Evolutionary conservation across 176 grass and related monocot genomes (phyloP), one percentile per base, ranked within the genome.

Genomic region (Oryza coarctata): DNA sequence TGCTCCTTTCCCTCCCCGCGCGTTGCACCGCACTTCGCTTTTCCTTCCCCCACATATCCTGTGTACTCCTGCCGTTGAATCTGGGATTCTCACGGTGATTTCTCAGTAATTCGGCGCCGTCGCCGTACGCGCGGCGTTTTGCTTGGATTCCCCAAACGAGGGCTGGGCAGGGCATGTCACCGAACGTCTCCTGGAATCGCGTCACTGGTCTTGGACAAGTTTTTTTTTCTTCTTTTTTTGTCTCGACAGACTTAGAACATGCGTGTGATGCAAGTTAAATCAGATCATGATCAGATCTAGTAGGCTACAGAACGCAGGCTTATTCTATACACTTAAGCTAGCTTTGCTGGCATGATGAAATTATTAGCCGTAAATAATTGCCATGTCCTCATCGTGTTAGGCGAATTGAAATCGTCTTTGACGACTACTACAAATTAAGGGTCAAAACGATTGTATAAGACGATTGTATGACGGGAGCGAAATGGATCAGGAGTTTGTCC

Each of bases 221-320:
- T 23, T 0, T 11, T 31, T 23, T 20, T 22, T 9, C 0, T 4
- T 25, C 0, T 2, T 36, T 12, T 44, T 5, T 3, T 22, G 9
- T 58, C 22, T 58, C 17, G 67, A 65, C 17, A 73, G 22, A 50
- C 50, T 65, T 28, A 18, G 18, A 28, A 8, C 11, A 23, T 34
- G 61, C 69, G 69, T 86, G 84, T 38, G 70, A 40, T 74, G 75
- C 62, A 86, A 79, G 84, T 31, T 63, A 57, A n/a, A 55, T n/a
- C 50, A n/a, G 50, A 55, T 55, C 50, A 55, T 55, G 50, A 40
- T 63, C 28, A 49, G 30, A 65, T 60, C 28, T 63, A 65, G 39
- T 39, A 65, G 27, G 60, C 40, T 29, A 83, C 36, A 82, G 22
- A 45, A 29, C 18, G 5, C 27, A 20, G 60, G 36, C 36, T 82